phyloP scores from a whole-genome alignment of 1,139 yeast genomes.

The Yamadazyma sp. region DNA sequence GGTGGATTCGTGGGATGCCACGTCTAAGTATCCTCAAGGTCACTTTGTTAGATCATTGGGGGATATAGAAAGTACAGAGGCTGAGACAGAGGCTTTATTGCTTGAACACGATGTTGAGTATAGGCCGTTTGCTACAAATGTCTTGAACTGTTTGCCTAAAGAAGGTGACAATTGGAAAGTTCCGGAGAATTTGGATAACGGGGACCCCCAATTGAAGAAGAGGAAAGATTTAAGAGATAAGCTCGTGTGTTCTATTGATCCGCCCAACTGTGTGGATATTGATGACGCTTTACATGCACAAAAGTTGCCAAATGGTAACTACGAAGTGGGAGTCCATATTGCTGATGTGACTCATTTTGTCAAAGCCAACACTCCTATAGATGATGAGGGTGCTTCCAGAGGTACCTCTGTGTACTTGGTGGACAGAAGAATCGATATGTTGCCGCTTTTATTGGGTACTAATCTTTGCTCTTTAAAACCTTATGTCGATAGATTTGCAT shows the following conservation, averaged over 20 bases:
- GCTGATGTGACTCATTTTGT: slow-evolving; percentile 99
- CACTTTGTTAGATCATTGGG: slow-evolving; percentile 92
- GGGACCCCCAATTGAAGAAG: slow-evolving; percentile 60
- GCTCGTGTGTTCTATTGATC: slow-evolving; percentile 93
- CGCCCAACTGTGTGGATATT: slow-evolving; percentile 97
- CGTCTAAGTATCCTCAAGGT: slow-evolving; percentile 87
- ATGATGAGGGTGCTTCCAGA: slow-evolving; percentile 94
- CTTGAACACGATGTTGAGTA: slow-evolving; percentile 96
- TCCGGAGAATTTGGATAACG: slow-evolving; percentile 60
- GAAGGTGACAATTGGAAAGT: slow-evolving; percentile 95
- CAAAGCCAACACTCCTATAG: slow-evolving; percentile 87
- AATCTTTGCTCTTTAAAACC: slow-evolving; percentile 95
- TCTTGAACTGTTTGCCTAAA: slow-evolving; percentile 83
- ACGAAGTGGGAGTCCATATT: slow-evolving; percentile 97
- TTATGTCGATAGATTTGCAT: slow-evolving; percentile 93
- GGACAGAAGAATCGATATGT: slow-evolving; percentile 99
- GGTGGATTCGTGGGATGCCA: slow-evolving; percentile 87
- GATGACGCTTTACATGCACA: slow-evolving; percentile 97
- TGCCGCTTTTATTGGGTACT: slow-evolving; percentile 93
- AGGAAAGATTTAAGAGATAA: slow-evolving; percentile 86
- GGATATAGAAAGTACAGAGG: slow-evolving; percentile 85
- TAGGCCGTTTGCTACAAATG: slow-evolving; percentile 91
- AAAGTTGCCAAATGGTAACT: slow-evolving; percentile 84
- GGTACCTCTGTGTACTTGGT: slow-evolving; percentile 97
- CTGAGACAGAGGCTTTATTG: slow-evolving; percentile 93